These are phyloP conservation scores for Aspergillus sp. DNA, from an alignment of 2,329 filamentous ascomycete genomes.

Conservation along the genomic window DNA sequence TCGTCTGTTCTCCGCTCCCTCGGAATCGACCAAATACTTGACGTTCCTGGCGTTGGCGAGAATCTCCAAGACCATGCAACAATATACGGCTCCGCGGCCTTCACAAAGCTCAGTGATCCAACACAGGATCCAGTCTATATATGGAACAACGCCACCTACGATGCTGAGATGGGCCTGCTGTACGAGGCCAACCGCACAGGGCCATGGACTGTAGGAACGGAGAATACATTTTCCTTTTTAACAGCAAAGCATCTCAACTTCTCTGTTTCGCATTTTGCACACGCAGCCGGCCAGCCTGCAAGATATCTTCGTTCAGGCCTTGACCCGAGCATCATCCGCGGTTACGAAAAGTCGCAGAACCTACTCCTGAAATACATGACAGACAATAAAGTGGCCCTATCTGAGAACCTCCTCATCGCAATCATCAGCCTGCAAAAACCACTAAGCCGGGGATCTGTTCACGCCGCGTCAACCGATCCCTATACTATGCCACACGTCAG, in stretches of 20 bases:
- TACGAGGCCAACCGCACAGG: background rate
- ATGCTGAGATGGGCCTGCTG: conserved; percentile 3
- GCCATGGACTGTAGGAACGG: background rate
- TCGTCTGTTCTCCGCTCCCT: background rate
- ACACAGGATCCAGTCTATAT: background rate
- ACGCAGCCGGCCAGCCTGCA: background rate
- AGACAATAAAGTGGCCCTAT: background rate
- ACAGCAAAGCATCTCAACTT: conserved; percentile 1
- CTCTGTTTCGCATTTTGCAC: background rate
- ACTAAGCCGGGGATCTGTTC: background rate
- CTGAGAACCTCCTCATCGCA: background rate
- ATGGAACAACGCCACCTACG: background rate
- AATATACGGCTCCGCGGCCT: background rate
- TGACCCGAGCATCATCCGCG: background rate
- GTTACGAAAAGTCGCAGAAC: background rate
- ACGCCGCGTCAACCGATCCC: background rate
- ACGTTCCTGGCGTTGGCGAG: conserved; percentile 1
- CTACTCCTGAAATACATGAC: background rate
- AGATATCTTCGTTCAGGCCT: background rate
- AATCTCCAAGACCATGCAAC: conserved; percentile 1
- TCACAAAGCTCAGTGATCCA: conserved; percentile 2
- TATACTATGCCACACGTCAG: background rate
- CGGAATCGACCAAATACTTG: background rate
- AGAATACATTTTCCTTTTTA: background rate
- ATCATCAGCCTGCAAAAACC: conserved; percentile 6